Evolutionary conservation across 352 stramenopile genomes (phyloP).

Genomic region (Globisporangium okanoganense): DNA sequence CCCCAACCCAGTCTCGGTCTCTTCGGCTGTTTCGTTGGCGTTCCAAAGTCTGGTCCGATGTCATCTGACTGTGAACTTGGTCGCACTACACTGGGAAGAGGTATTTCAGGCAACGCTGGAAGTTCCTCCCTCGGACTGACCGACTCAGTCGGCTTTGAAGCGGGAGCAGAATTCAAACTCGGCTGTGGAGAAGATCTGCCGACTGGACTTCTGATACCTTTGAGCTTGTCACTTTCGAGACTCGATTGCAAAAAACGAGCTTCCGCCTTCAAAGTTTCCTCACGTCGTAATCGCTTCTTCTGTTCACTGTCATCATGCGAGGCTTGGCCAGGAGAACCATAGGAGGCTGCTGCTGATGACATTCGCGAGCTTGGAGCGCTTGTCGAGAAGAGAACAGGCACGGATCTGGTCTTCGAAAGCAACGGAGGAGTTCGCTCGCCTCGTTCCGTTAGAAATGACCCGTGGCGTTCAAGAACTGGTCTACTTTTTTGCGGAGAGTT

Average conservation of each 20-base stretch:
- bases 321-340: constrained; percentile 14
- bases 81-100: constrained; percentile 24
- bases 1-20: constrained; percentile 76
- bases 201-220: neutral
- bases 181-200: constrained; percentile 7
- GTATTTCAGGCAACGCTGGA: constrained; percentile 63
- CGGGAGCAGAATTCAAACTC: neutral
- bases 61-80: constrained; percentile 10
- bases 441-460: constrained; percentile 29
- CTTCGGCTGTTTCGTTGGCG: constrained; percentile 49
- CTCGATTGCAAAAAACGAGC: neutral
- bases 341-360: neutral
- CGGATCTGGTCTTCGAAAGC: constrained; percentile 9
- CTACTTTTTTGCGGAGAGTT: constrained; percentile 21
- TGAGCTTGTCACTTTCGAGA: constrained; percentile 4
- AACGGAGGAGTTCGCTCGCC: constrained; percentile 8
- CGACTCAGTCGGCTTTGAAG: neutral
- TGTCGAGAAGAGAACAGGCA: constrained; percentile 5
- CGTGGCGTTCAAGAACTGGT: constrained; percentile 40
- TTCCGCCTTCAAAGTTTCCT: constrained; percentile 1
- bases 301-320: constrained; percentile 3
- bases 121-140: constrained; percentile 40
- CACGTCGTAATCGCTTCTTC: constrained; percentile 2
- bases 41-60: constrained; percentile 22
- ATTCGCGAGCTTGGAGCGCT: constrained; percentile 1